Conservation (phyloP, 1,139 yeast genomes). For the Kurtzmaniella natalensis region DNA sequence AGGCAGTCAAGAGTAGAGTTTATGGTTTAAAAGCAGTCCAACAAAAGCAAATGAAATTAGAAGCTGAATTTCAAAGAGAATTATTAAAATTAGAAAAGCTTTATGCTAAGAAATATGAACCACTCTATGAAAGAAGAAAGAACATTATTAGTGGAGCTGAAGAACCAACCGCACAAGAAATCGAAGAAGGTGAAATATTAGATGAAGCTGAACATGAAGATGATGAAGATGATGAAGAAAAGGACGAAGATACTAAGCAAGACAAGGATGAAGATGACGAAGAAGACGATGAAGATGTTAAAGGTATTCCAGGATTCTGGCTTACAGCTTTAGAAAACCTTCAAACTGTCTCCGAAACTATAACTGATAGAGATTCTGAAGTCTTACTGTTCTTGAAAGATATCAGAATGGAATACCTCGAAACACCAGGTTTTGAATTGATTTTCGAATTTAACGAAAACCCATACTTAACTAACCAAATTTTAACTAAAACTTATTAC, state of each 20-base stretch:
- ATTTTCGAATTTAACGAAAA: constrained; percentile 77
- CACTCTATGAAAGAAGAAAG: constrained; percentile 72
- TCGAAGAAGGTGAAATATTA: constrained; percentile 72
- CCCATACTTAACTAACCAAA: constrained; percentile 70
- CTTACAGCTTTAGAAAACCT: constrained; percentile 89
- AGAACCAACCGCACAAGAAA: constrained; percentile 78
- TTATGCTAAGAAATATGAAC: constrained; percentile 69
- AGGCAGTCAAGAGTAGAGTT: constrained; percentile 68
- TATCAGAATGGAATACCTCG: constrained; percentile 76
- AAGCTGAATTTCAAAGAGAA: constrained; percentile 88
- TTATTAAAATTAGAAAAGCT: constrained; percentile 82
- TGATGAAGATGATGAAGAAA: constrained; percentile 20
- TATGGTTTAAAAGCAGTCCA: constrained; percentile 84
- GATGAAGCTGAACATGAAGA: constrained; percentile 49
- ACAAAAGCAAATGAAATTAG: constrained; percentile 73
- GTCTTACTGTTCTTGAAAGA: constrained; percentile 68
- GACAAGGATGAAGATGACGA: constrained; percentile 22
- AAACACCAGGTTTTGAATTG: constrained; percentile 85
- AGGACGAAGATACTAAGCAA: constrained; percentile 14
- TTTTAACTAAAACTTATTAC: constrained; percentile 79
- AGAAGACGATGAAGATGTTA: constrained; percentile 39
- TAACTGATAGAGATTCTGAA: constrained; percentile 87
- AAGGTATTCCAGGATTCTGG: constrained; percentile 96
- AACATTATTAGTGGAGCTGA: constrained; percentile 64
- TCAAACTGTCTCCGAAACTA: constrained; percentile 75